Evolutionary conservation across 345 rosid species (phyloP).

Genomic region (Hirschfeldia incana): DNA sequence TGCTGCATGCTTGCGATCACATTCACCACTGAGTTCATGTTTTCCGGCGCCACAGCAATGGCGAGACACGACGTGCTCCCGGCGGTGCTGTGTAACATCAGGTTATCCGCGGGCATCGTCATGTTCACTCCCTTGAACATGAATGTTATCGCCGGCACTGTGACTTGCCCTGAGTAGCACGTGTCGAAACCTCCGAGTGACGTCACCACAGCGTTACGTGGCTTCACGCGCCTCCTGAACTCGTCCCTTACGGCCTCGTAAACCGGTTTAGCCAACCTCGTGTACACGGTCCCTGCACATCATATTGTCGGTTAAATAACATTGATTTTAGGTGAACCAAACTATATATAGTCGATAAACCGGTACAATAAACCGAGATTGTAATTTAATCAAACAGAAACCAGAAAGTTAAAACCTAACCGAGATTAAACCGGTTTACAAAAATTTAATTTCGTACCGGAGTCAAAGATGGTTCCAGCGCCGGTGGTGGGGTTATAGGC

Average conservation of each 20-base stretch:
- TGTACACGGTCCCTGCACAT: conserved; percentile 68
- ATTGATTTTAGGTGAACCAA: no score
- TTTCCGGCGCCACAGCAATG: conserved; percentile 75
- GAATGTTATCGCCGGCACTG: conserved; percentile 70
- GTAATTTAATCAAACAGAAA: not conserved
- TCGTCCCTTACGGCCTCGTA: conserved; percentile 75
- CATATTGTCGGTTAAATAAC: not conserved
- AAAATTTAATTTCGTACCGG: conserved; percentile 47
- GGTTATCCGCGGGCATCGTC: conserved; percentile 71
- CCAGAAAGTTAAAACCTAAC: not conserved
- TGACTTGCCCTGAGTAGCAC: conserved; percentile 62
- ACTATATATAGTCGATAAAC: not conserved
- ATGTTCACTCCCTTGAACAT: conserved; percentile 88
- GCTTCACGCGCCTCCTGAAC: conserved; percentile 62
- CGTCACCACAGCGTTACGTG: conserved; percentile 45
- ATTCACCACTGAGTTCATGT: conserved; percentile 81
- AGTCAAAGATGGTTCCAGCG: conserved; percentile 88
- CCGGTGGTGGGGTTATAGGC: conserved; percentile 83
- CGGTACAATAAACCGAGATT: not conserved
- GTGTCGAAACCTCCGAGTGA: conserved; percentile 93
- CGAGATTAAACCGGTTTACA: not conserved
- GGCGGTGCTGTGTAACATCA: conserved; percentile 80
- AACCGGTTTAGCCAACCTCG: conserved; percentile 65
- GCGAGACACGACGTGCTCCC: conserved; percentile 79
- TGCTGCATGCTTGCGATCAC: conserved; percentile 97